Percentiles rank a stretch among this genome's conserved stretches.
Conservation (phyloP, 345 rosid genomes). For the Gossypium rotundifolium region DNA sequence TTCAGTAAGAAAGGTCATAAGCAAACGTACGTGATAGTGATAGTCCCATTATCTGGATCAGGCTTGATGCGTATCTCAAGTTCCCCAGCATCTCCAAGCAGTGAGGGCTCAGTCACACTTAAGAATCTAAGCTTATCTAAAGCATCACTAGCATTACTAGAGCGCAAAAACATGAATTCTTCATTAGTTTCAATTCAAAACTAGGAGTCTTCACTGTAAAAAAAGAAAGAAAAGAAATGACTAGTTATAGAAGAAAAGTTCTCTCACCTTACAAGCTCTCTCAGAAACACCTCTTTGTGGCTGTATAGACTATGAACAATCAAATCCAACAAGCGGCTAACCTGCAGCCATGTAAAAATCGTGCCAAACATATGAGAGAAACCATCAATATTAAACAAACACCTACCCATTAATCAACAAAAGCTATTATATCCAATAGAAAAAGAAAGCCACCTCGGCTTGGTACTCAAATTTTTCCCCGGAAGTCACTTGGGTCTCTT, state of each 20-base stretch:
- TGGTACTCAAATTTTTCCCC: slow-evolving; percentile 97
- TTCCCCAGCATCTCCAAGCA: slow-evolving; percentile 86
- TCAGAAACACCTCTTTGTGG: slow-evolving; percentile 78
- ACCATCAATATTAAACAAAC: neutral
- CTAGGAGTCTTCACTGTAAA: neutral
- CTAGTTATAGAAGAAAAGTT: neutral
- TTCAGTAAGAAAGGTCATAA: neutral
- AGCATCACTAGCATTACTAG: slow-evolving; percentile 98
- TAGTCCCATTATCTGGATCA: slow-evolving; percentile 84
- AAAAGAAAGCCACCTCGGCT: slow-evolving; percentile 73
- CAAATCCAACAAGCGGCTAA: slow-evolving; percentile 74
- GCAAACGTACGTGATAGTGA: slow-evolving; percentile 60
- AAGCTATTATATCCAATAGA: neutral
- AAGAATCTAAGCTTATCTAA: slow-evolving; percentile 89
- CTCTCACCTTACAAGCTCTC: slow-evolving; percentile 91
- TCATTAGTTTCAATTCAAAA: neutral
- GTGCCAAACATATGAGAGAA: neutral
- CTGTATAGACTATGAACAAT: slow-evolving; percentile 78
- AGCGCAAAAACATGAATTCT: slow-evolving; percentile 18
- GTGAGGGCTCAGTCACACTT: slow-evolving; percentile 87
- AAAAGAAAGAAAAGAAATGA: neutral
- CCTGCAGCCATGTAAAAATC: slow-evolving; percentile 41
- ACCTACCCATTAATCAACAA: neutral
- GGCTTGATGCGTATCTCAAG: slow-evolving; percentile 85
- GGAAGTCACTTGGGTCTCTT: slow-evolving; percentile 63